Conservation (phyloP, 495 filamentous ascomycete species). For the Xylaria venustula region DNA sequence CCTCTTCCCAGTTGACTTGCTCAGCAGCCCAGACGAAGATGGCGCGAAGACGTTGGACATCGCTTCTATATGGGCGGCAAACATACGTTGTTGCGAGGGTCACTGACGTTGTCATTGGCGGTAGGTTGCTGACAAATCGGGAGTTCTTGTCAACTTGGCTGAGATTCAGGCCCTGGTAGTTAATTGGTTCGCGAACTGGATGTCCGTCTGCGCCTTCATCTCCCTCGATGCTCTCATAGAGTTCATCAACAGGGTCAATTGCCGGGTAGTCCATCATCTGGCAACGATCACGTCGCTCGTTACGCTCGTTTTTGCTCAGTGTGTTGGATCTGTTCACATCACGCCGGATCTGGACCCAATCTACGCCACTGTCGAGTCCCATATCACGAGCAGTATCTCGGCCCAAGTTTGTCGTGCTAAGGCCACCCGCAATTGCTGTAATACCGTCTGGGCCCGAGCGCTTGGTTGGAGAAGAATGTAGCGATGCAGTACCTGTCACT, state of each 20-base stretch:
- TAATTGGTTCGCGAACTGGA: slow-evolving; percentile 76
- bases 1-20: slow-evolving; percentile 95
- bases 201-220: slow-evolving; percentile 86
- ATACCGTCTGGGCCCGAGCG: slow-evolving; percentile 38
- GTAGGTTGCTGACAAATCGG: slow-evolving; percentile 84
- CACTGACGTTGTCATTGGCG: slow-evolving; percentile 80
- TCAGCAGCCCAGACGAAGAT: slow-evolving; percentile 98
- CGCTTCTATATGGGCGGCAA: slow-evolving; percentile 91
- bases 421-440: slow-evolving; percentile 54
- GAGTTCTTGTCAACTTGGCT: slow-evolving; percentile 92
- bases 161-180: slow-evolving; percentile 78
- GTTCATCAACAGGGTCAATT: slow-evolving; percentile 81
- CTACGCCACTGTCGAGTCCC: slow-evolving; percentile 63
- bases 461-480: slow-evolving; percentile 25
- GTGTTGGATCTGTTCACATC: slow-evolving; percentile 96
- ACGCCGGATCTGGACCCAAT: slow-evolving; percentile 94
- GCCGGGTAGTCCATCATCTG: slow-evolving; percentile 92
- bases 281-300: slow-evolving; percentile 84
- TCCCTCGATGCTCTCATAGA: slow-evolving; percentile 81
- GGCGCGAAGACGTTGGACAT: slow-evolving; percentile 86
- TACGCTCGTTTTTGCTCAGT: slow-evolving; percentile 80
- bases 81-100: slow-evolving; percentile 88
- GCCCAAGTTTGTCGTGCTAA: slow-evolving; percentile 27
- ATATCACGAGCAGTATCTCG: slow-evolving; percentile 63
- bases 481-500: slow-evolving; percentile 53